These are phyloP conservation scores for Sporobolomyces pararoseus DNA, from an alignment of 768 basidiomycete species.

Conservation along the genomic window DNA sequence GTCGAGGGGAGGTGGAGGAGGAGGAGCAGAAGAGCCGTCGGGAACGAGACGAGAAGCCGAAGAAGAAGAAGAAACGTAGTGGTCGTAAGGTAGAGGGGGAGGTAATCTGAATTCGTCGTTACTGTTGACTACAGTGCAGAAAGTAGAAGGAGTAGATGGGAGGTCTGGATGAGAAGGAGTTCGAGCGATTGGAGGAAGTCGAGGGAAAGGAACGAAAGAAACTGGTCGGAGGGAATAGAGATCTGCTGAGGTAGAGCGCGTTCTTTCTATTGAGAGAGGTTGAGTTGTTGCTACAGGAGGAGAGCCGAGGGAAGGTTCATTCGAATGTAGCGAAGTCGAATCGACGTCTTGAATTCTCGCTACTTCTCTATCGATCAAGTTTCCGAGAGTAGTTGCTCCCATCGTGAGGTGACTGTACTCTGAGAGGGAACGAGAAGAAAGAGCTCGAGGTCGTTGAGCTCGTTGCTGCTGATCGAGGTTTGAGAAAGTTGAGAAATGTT, in stretches of 20 bases:
- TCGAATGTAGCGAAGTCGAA: background rate
- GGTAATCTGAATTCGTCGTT: background rate
- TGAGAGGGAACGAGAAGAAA: constrained; percentile 2
- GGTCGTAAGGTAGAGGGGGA: background rate
- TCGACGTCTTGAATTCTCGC: background rate
- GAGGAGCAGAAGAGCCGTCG: too few species aligned
- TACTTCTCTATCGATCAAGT: constrained; percentile 6
- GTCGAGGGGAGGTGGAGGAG: too few species aligned
- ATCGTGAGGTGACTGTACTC: constrained; percentile 7
- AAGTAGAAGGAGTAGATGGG: background rate
- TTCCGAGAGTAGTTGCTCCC: constrained; percentile 1
- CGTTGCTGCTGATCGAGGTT: background rate
- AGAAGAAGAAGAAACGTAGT: too few species aligned
- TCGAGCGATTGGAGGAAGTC: too few species aligned
- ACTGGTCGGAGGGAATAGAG: too few species aligned
- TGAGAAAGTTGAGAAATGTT: background rate
- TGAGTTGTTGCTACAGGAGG: background rate
- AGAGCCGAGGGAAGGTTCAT: background rate
- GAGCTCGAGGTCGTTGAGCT: background rate
- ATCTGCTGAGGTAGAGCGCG: too few species aligned
- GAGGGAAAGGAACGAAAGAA: too few species aligned
- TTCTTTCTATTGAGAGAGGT: too few species aligned
- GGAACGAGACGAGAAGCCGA: too few species aligned
- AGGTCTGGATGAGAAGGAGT: background rate
- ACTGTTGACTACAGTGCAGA: background rate